Percentiles rank a stretch among this genome's conserved stretches.
phyloP scores from a whole-genome alignment of 257 asterid species.

The Solanum ahanhuiri region DNA sequence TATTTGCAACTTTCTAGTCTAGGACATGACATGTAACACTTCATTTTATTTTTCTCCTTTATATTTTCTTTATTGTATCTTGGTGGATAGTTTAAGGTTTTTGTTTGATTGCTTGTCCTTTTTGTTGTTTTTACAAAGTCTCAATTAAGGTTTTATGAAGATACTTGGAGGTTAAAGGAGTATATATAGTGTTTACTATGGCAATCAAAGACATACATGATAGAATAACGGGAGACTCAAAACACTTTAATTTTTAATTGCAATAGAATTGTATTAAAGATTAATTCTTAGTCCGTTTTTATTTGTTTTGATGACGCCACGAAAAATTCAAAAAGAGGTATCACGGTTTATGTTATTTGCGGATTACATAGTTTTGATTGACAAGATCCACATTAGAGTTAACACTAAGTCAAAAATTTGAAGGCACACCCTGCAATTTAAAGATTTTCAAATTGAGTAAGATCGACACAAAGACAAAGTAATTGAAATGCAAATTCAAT shows the following conservation, averaged over 20 bases:
- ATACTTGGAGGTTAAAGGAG: neutral
- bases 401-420: neutral
- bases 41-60: neutral
- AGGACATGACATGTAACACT: neutral
- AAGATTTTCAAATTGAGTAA: neutral
- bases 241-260: neutral
- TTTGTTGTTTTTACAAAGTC: neutral
- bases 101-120: neutral
- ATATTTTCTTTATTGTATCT: neutral
- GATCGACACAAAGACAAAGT: neutral
- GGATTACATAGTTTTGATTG: neutral
- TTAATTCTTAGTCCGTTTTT: too few relatives aligned
- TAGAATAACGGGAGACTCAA: neutral
- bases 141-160: neutral
- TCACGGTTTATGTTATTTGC: neutral
- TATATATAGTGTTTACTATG: neutral
- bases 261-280: too few relatives aligned
- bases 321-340: too few relatives aligned
- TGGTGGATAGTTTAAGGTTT: neutral
- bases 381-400: fast-evolving
- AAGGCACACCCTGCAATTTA: fast-evolving
- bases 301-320: too few relatives aligned
- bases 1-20: neutral
- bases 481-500: neutral
- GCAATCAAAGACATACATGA: neutral